phyloP scores from a whole-genome alignment of 495 filamentous ascomycete genomes.

The Hypoxylon fragiforme region DNA sequence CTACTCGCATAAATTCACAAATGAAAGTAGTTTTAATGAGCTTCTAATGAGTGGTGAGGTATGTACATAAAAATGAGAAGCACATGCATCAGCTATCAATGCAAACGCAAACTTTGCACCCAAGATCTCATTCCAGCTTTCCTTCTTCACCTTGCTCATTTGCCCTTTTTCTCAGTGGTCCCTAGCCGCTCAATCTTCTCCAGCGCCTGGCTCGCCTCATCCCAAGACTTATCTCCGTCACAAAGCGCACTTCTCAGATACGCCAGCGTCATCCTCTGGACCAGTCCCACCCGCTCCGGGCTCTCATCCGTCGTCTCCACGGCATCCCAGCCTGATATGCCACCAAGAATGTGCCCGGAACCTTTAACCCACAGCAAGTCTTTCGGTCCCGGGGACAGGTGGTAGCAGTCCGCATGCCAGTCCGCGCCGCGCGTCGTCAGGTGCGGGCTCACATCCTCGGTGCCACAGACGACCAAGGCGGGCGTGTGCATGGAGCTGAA shows the following conservation, averaged over 20 bases:
- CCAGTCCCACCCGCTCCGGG: conserved; percentile 39
- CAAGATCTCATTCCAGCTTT: too few species aligned
- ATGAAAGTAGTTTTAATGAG: too few species aligned
- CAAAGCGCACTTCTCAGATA: conserved; percentile 47
- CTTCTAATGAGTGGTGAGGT: too few species aligned
- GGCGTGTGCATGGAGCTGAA: conserved; percentile 45
- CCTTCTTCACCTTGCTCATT: neutral
- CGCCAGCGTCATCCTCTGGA: conserved; percentile 47
- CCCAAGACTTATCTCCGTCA: conserved; percentile 43
- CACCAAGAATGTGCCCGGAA: conserved; percentile 44
- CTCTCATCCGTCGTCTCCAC: conserved; percentile 47
- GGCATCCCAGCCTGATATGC: conserved; percentile 47
- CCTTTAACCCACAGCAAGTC: conserved; percentile 42
- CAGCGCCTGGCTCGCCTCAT: conserved; percentile 36
- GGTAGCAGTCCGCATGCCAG: conserved; percentile 48
- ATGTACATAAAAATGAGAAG: too few species aligned
- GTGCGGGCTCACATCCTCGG: conserved; percentile 42
- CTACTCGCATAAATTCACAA: too few species aligned
- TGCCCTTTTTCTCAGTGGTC: conserved; percentile 38
- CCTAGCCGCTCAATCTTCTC: conserved; percentile 36
- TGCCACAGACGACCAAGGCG: conserved; percentile 45
- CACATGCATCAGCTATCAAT: neutral
- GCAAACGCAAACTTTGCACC: too few species aligned
- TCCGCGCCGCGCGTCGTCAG: conserved; percentile 43
- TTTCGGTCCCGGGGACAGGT: conserved; percentile 41